Percentiles rank a stretch among this genome's conserved stretches.
Conservation (phyloP, 805 yeast genomes). For the Candida michaelii region DNA sequence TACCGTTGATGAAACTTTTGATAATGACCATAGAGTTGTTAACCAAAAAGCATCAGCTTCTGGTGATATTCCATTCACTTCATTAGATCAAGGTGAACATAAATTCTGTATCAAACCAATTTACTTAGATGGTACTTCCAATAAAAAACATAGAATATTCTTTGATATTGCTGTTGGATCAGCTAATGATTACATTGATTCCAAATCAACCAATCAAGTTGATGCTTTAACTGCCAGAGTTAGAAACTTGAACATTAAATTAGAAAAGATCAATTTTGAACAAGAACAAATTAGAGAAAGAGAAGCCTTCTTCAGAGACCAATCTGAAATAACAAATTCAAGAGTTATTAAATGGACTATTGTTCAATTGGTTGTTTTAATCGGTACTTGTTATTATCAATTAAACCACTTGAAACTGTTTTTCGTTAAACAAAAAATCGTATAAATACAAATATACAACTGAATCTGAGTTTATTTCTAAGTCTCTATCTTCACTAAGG, state of each 20-base stretch:
- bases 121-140: conserved; percentile 64
- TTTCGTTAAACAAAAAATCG: conserved; percentile 84
- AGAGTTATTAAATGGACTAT: conserved; percentile 74
- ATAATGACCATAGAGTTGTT: conserved; percentile 76
- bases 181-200: conserved; percentile 59
- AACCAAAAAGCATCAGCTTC: conserved; percentile 58
- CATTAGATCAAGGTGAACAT: conserved; percentile 84
- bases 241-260: conserved; percentile 39
- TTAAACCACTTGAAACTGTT: conserved; percentile 73
- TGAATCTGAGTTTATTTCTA: too few relatives aligned
- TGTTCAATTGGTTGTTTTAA: conserved; percentile 66
- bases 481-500: too few relatives aligned
- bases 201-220: conserved; percentile 54
- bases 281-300: conserved; percentile 64
- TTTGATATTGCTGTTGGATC: conserved; percentile 74
- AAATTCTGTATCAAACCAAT: conserved; percentile 65
- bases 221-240: conserved; percentile 40
- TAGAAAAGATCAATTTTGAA: conserved; percentile 42
- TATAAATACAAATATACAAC: conserved; percentile 33
- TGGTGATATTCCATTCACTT: conserved; percentile 78
- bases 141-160: conserved; percentile 61
- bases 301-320: conserved; percentile 75
- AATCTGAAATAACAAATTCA: conserved; percentile 71
- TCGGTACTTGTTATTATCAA: conserved; percentile 73
- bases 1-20: conserved; percentile 76